A percentile compares a stretch with the other conserved stretches of the same genome.
phyloP scores from a whole-genome alignment of 73 alveolate genomes.

The Paramecium sexaurelia region DNA sequence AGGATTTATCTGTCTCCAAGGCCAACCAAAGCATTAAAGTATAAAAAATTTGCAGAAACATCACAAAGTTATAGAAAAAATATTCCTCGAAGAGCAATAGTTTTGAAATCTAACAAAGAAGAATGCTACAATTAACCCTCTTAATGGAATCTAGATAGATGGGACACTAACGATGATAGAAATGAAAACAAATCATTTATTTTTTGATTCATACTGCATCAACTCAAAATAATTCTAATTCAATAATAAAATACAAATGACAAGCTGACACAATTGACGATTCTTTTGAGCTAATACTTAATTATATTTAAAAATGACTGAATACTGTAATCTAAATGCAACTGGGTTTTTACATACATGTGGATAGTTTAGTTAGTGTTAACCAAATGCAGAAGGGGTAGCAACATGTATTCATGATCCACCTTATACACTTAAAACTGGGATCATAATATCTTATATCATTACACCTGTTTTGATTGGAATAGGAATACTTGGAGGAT shows the following conservation, averaged over 20 bases:
- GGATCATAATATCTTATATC: not conserved
- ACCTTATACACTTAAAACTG: not conserved
- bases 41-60: not conserved
- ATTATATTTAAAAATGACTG: not conserved
- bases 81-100: not conserved
- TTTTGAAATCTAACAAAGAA: not conserved
- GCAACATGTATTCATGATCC: not conserved
- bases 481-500: slow-evolving; percentile 9
- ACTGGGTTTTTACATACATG: slow-evolving; percentile 39
- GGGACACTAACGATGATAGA: slow-evolving; percentile 2
- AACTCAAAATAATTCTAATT: not conserved
- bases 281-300: not conserved
- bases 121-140: not conserved
- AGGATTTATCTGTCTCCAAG: not conserved
- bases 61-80: not conserved
- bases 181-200: not conserved
- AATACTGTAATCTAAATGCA: not conserved
- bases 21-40: not conserved
- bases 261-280: not conserved
- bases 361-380: slow-evolving; percentile 28
- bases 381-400: not conserved
- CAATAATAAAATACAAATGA: not conserved
- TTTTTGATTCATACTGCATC: not conserved
- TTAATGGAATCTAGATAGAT: not conserved
- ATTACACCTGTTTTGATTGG: slow-evolving; percentile 10